Evolutionary conservation across 768 basidiomycete genomes (phyloP).

Genomic region (Galerina marginata): DNA sequence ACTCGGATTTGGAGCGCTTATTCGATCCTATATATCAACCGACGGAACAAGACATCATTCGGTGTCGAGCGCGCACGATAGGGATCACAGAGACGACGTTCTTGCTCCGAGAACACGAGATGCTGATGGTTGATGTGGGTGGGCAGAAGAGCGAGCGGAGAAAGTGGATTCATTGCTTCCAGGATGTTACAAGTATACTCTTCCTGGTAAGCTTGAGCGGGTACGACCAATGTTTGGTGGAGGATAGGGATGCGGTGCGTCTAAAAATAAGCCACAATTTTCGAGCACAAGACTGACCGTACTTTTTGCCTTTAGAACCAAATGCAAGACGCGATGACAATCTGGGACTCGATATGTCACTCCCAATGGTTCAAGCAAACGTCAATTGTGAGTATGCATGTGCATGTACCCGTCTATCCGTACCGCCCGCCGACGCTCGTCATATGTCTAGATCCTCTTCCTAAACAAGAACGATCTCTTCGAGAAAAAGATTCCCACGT

Average conservation of each 20-base stretch:
- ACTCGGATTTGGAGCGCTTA: conserved; percentile 75
- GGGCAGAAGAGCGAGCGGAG: conserved; percentile 93
- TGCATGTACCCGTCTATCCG: background rate
- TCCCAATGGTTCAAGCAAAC: conserved; percentile 97
- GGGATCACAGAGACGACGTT: conserved; percentile 92
- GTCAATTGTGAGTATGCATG: conserved; percentile 69
- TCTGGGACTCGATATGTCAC: conserved; percentile 98
- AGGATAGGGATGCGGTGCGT: conserved; percentile 88
- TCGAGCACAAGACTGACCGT: background rate
- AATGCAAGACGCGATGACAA: conserved; percentile 99
- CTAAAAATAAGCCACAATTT: conserved; percentile 1
- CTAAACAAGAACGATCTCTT: conserved; percentile 97
- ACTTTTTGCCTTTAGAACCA: conserved; percentile 71
- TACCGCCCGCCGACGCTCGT: background rate
- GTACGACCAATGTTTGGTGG: conserved; percentile 93
- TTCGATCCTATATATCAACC: conserved; percentile 78
- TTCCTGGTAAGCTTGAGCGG: conserved; percentile 92
- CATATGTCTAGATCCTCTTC: conserved; percentile 75
- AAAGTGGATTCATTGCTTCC: conserved; percentile 96
- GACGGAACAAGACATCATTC: conserved; percentile 87
- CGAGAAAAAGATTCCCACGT: conserved; percentile 77
- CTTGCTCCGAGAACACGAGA: conserved; percentile 75
- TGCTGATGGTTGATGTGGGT: conserved; percentile 93
- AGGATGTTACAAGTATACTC: conserved; percentile 91
- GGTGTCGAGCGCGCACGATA: conserved; percentile 84